Percentiles rank a stretch among this genome's conserved stretches.
Evolutionary conservation across 73 alveolate genomes (phyloP).

Genomic region (Urostyla sp.): DNA sequence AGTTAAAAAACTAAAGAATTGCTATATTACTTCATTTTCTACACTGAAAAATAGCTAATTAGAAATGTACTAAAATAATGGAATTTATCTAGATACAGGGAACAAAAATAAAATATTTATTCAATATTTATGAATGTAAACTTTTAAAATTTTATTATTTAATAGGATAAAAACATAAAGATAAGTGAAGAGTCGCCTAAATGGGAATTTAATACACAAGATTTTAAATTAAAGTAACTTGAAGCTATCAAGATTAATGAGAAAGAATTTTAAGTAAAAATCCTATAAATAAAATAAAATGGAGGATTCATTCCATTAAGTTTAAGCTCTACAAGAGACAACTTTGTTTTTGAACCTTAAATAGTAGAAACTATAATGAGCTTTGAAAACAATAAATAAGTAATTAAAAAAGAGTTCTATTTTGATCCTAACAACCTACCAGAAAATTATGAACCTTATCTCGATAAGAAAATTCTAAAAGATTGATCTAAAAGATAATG

Average conservation of each 20-base stretch:
- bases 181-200: background rate
- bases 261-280: background rate
- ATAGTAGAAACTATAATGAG: conserved; percentile 20
- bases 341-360: conserved; percentile 79
- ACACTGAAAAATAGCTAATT: conserved; percentile 62
- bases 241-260: conserved; percentile 34
- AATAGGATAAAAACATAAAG: background rate
- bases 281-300: background rate
- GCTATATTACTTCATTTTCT: conserved; percentile 58
- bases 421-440: conserved; percentile 80
- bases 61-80: conserved; percentile 49
- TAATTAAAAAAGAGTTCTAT: conserved; percentile 67
- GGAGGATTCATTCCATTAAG: conserved; percentile 60
- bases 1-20: conserved; percentile 37
- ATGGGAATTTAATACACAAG: background rate
- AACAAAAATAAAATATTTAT: background rate
- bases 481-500: background rate
- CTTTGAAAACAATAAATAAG: conserved; percentile 13
- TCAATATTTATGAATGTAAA: background rate
- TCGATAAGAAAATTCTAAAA: background rate
- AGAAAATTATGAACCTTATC: conserved; percentile 52
- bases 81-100: conserved; percentile 59
- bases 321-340: conserved; percentile 81
- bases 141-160: background rate
- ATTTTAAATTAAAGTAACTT: conserved; percentile 13